Evolutionary conservation across 2,329 filamentous ascomycete species (phyloP).

Genomic region (Ceratocystis harringtonii): DNA sequence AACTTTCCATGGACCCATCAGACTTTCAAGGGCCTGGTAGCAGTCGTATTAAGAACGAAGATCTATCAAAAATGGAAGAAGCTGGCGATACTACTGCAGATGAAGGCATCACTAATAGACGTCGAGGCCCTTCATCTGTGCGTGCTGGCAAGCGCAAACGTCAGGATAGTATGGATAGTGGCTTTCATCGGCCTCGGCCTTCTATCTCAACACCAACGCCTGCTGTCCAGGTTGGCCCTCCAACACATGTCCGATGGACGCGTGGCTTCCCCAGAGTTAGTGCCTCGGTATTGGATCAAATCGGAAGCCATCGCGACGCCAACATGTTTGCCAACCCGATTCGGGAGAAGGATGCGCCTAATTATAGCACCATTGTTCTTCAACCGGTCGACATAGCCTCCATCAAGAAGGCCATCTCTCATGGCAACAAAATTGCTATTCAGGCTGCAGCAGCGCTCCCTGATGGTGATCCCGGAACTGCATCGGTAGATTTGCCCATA

Average conservation of each 20-base stretch:
- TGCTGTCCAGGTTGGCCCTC: conserved; percentile 27
- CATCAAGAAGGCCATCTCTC: conserved; percentile 59
- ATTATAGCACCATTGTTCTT: conserved; percentile 58
- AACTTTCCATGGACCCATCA: conserved; percentile 32
- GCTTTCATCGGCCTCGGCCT: conserved; percentile 25
- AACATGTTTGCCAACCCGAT: conserved; percentile 67
- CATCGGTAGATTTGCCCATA: conserved; percentile 49
- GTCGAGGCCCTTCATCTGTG: conserved; percentile 27
- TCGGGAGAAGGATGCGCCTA: conserved; percentile 59
- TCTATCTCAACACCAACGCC: conserved; percentile 27
- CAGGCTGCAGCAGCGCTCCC: conserved; percentile 46
- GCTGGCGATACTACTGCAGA: conserved; percentile 41
- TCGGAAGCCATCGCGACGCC: conserved; percentile 60
- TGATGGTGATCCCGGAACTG: conserved; percentile 39
- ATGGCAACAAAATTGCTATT: conserved; percentile 51
- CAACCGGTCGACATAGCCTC: conserved; percentile 64
- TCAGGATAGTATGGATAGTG: conserved; percentile 33
- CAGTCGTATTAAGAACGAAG: conserved; percentile 44
- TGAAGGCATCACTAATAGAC: conserved; percentile 33
- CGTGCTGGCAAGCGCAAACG: conserved; percentile 35
- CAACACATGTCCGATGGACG: conserved; percentile 58
- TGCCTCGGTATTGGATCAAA: conserved; percentile 58
- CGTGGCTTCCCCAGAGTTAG: conserved; percentile 61
- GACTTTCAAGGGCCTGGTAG: conserved; percentile 20
- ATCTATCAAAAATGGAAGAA: conserved; percentile 40